A percentile compares a stretch with the other conserved stretches of the same genome.
These are phyloP conservation scores for Penicillium palitans DNA, from an alignment of 2,329 filamentous ascomycete genomes.

Conservation along the genomic window DNA sequence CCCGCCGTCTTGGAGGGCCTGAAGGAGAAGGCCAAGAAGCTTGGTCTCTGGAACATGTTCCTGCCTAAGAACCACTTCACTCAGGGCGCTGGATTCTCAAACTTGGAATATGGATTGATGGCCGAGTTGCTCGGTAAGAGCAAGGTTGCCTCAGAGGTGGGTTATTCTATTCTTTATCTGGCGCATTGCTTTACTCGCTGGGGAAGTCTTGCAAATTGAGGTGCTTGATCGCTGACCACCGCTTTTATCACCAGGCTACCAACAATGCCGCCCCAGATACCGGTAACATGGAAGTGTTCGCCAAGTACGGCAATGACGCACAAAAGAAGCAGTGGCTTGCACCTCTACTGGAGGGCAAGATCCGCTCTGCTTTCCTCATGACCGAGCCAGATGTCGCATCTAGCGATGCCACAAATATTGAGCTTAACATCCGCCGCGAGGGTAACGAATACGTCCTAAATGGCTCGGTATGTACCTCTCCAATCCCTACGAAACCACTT, in stretches of 20 bases:
- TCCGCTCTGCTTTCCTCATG: slow-evolving; percentile 90
- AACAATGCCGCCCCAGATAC: slow-evolving; percentile 92
- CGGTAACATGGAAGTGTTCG: slow-evolving; percentile 92
- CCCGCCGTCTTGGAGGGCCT: slow-evolving; percentile 83
- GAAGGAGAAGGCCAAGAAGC: slow-evolving; percentile 75
- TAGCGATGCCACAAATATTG: slow-evolving; percentile 90
- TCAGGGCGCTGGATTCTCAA: slow-evolving; percentile 90
- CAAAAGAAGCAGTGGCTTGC: slow-evolving; percentile 83
- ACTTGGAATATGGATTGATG: slow-evolving; percentile 97
- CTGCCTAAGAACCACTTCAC: slow-evolving; percentile 92
- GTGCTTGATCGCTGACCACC: background rate
- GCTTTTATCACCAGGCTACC: slow-evolving; percentile 56
- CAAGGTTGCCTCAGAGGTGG: slow-evolving; percentile 69
- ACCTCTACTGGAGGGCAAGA: slow-evolving; percentile 79
- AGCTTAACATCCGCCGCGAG: slow-evolving; percentile 77
- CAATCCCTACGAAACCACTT: background rate
- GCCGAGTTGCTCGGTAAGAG: slow-evolving; percentile 93
- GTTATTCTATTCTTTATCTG: slow-evolving; percentile 5
- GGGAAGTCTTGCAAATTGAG: background rate
- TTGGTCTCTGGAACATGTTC: slow-evolving; percentile 99
- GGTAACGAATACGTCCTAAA: slow-evolving; percentile 90
- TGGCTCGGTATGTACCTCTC: slow-evolving; percentile 63
- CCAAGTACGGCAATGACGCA: slow-evolving; percentile 82
- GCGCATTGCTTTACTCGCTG: slow-evolving; percentile 3
- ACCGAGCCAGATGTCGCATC: slow-evolving; percentile 87